These are phyloP conservation scores for Linum tenue DNA, from an alignment of 345 rosid species.

Conservation along the genomic window DNA sequence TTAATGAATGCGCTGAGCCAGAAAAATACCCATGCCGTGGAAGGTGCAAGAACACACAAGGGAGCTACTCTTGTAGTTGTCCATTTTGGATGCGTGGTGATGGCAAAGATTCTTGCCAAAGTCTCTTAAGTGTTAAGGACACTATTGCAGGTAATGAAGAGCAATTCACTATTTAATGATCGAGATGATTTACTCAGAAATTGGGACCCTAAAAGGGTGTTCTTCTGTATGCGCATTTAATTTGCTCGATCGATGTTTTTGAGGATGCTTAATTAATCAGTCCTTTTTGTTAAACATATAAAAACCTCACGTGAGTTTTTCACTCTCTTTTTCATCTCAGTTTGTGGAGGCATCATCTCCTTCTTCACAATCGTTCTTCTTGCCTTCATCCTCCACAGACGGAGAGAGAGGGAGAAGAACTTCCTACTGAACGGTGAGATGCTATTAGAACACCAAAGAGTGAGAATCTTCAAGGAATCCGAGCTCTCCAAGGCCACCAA, in stretches of 20 bases:
- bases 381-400: constrained; percentile 1
- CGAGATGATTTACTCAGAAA: too few relatives aligned
- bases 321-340: constrained; percentile 3
- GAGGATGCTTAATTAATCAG: too few relatives aligned
- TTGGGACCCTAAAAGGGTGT: too few relatives aligned
- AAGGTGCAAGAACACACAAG: not conserved
- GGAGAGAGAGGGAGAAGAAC: constrained; percentile 13
- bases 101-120: not conserved
- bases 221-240: too few relatives aligned
- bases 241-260: too few relatives aligned
- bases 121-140: not conserved
- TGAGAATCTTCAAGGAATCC: constrained; percentile 21
- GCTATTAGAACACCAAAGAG: constrained; percentile 22
- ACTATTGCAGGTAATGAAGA: not conserved
- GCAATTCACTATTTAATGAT: too few relatives aligned
- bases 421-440: constrained; percentile 22
- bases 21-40: not conserved
- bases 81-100: not conserved
- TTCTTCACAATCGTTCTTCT: not conserved
- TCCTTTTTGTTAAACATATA: too few relatives aligned
- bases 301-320: too few relatives aligned
- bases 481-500: constrained; percentile 23
- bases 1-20: not conserved
- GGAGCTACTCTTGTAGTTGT: not conserved
- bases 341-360: not conserved